Conservation (phyloP, 2,329 filamentous ascomycete species). For the Colletotrichum paranaense region DNA sequence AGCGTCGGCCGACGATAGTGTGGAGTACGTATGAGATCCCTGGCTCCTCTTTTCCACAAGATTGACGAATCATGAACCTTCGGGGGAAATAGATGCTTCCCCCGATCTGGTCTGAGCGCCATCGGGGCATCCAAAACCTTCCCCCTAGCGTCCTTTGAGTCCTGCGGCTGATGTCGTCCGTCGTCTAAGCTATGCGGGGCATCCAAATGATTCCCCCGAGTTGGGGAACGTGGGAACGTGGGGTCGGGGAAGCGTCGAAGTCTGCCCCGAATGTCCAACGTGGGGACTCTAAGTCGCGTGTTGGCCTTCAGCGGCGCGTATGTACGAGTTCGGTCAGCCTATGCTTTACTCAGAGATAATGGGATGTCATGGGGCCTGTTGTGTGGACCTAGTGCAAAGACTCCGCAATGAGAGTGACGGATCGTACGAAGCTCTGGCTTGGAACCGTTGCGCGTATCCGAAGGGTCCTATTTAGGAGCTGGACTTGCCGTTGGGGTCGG, state of each 20-base stretch:
- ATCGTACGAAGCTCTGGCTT: background rate
- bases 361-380: background rate
- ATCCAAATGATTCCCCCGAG: background rate
- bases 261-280: slow-evolving; percentile 17
- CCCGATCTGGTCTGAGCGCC: slow-evolving; percentile 15
- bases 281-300: background rate
- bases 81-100: slow-evolving; percentile 40
- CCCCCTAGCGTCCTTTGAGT: slow-evolving; percentile 40
- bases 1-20: slow-evolving; percentile 6
- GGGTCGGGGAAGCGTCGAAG: slow-evolving; percentile 15
- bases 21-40: background rate
- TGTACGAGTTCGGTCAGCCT: background rate
- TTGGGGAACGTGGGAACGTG: background rate
- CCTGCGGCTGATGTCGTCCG: background rate
- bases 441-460: background rate
- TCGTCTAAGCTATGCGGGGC: background rate
- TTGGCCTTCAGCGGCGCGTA: background rate
- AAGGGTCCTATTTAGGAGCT: slow-evolving; percentile 18
- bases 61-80: slow-evolving; percentile 33
- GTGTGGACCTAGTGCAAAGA: slow-evolving; percentile 10
- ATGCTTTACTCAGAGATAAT: background rate
- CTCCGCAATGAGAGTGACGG: background rate
- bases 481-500: background rate
- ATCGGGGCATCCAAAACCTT: slow-evolving; percentile 34
- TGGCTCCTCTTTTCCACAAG: background rate